Percentiles rank a stretch among this genome's conserved stretches.
These are phyloP conservation scores for Arabidopsis thaliana DNA, from an alignment of 345 rosid genomes.

Conservation along the genomic window TAIR10.1 NC_003074.8:5495501-5496000, in stretches of 20 bases:
- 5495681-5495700: too few relatives aligned
- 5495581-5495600: constrained; percentile 34
- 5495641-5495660: too few relatives aligned
- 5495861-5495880: background rate
- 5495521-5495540: constrained; percentile 43
- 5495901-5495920: too few relatives aligned
- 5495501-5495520: constrained; percentile 35
- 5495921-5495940: too few relatives aligned
- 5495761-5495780: background rate
- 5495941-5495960: too few relatives aligned
- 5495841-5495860: background rate
- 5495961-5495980: too few relatives aligned
- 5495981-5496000: too few relatives aligned
- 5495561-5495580: constrained; percentile 38
- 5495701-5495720: too few relatives aligned
- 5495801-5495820: background rate
- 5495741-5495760: background rate
- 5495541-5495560: constrained; percentile 36
- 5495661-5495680: too few relatives aligned
- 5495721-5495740: constrained; percentile 5
- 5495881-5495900: background rate
- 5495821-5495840: background rate
- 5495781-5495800: background rate
- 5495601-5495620: constrained; percentile 33
- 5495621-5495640: background rate